Percentiles rank a stretch among this genome's conserved stretches.
Conservation (phyloP, 257 asterid genomes). For the Vinca minor region DNA sequence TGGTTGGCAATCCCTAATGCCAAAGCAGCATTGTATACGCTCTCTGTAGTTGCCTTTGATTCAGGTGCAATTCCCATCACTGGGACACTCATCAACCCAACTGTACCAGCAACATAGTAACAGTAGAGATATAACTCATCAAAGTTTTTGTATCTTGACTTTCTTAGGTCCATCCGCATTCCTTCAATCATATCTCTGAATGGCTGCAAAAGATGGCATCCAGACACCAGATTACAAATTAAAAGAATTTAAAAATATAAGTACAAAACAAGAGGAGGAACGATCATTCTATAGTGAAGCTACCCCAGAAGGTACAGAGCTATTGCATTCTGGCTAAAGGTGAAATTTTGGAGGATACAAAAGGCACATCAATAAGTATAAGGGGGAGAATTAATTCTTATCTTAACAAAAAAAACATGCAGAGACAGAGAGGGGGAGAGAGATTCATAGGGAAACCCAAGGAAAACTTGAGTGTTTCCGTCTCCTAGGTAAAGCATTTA, state of each 20-base stretch:
- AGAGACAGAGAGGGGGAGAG: too few relatives aligned
- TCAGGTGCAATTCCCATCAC: slow-evolving; percentile 96
- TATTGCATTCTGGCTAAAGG: neutral
- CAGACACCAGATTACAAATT: neutral
- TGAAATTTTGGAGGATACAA: neutral
- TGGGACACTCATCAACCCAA: slow-evolving; percentile 97
- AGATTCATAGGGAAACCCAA: neutral
- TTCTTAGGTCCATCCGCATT: slow-evolving; percentile 88
- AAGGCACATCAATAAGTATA: neutral
- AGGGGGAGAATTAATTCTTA: neutral
- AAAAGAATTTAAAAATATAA: neutral
- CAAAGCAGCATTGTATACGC: slow-evolving; percentile 79
- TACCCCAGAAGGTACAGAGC: neutral
- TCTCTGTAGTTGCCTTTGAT: slow-evolving; percentile 77
- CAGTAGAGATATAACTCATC: slow-evolving; percentile 90
- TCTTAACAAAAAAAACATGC: neutral
- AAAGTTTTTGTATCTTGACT: slow-evolving; percentile 77
- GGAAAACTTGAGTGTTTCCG: neutral
- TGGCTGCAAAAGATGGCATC: slow-evolving; percentile 49
- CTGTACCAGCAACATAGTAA: slow-evolving; percentile 96
- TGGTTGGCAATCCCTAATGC: slow-evolving; percentile 87
- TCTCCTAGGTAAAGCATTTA: neutral
- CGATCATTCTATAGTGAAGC: neutral
- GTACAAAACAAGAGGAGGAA: too few relatives aligned
- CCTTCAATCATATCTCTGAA: slow-evolving; percentile 98